These are phyloP conservation scores for Pyrenula massariospora DNA, from an alignment of 495 filamentous ascomycete species.

Conservation along the genomic window DNA sequence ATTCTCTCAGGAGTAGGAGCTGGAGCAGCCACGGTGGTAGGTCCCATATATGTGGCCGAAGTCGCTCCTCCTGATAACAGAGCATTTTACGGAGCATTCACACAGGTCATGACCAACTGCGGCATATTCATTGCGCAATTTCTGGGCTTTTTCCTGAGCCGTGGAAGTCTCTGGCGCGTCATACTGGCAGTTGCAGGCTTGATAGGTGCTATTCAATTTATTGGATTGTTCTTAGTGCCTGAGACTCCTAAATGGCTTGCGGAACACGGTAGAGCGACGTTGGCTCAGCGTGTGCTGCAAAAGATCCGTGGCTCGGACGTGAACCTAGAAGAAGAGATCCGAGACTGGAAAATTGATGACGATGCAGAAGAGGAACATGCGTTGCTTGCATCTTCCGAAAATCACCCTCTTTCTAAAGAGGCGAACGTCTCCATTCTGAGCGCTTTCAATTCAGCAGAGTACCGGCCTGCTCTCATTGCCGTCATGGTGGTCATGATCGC, in stretches of 20 bases:
- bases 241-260: constrained; percentile 85
- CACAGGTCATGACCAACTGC: constrained; percentile 89
- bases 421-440: constrained; percentile 53
- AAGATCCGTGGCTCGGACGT: constrained; percentile 58
- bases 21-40: constrained; percentile 81
- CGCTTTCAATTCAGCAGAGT: constrained; percentile 49
- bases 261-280: constrained; percentile 44
- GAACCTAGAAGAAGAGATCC: constrained; percentile 65
- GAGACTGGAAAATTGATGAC: constrained; percentile 41
- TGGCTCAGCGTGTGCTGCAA: constrained; percentile 56
- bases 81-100: constrained; percentile 83
- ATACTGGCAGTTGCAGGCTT: constrained; percentile 65
- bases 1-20: constrained; percentile 74
- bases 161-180: constrained; percentile 65
- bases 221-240: constrained; percentile 57
- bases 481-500: constrained; percentile 86
- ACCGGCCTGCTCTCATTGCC: constrained; percentile 68
- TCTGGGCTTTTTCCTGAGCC: constrained; percentile 76
- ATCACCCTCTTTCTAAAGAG: constrained; percentile 13
- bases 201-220: constrained; percentile 51
- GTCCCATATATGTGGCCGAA: constrained; percentile 92
- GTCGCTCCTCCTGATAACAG: constrained; percentile 66
- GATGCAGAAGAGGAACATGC: constrained; percentile 36
- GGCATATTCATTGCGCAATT: constrained; percentile 79
- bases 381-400: constrained; percentile 26